Evolutionary conservation across 2,329 filamentous ascomycete genomes (phyloP), one percentile per base, ranked within the genome.

Genomic region (Exophiala lecanii-corni): DNA sequence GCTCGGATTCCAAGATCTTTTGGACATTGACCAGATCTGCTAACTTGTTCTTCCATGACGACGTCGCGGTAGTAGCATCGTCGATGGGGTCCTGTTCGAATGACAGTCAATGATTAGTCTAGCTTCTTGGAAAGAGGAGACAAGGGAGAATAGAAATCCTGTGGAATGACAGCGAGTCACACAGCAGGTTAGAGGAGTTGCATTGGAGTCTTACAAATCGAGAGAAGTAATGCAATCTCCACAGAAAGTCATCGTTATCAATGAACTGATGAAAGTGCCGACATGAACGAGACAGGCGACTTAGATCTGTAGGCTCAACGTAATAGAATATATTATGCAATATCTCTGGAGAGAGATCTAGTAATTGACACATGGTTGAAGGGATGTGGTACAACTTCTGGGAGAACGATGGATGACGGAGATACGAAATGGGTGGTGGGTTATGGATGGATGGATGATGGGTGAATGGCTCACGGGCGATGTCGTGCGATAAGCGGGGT

Each of bases 171-270:
- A n/a, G n/a, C n/a, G n/a, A n/a, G n/a, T n/a, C n/a, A n/a, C n/a
- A n/a, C n/a, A n/a, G n/a, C n/a, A n/a, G n/a, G n/a, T n/a, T n/a
- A n/a, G n/a, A n/a, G 28, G 13, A 12, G 15, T n/a, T 13, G 38
- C 32, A 37, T 17, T 28, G 4, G 30, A 46, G 45, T 49, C 67
- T 55, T 61, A 84, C 81, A 41, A 80, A 70, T 32, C 63, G 61
- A 12, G 67, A 66, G 3, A 81, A 61, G 59, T 86, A 89, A 5
- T 85, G 65, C 16, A 75, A 71, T 46, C 76, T 80, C 60, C 73
- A 82, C 9, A 89, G 64, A 6, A 75, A 65, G 12, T 62, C 59
- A 58, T 88, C 85, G 32, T 68, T 70, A 36, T 65, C 69, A 39
- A 84, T 68, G 49, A 78, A 76, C 23, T 65, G 60, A 45, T 75